Evolutionary conservation across 1,284 basidiomycete genomes (phyloP).

Genomic region (Puccinia coronata): DNA sequence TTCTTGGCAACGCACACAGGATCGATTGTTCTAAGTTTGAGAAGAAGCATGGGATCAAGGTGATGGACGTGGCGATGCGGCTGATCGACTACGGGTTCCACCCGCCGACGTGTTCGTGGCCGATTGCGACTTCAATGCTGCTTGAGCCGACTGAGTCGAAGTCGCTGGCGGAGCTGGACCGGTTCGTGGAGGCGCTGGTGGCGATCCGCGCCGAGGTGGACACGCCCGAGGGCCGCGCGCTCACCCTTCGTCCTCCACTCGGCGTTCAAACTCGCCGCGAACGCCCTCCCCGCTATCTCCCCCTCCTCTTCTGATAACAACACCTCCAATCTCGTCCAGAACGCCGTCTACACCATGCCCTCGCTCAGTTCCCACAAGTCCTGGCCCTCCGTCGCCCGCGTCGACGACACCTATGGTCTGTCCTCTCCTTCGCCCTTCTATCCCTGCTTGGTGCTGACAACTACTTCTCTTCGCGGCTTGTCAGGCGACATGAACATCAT

Average conservation of each 20-base stretch:
- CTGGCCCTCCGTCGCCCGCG: constrained; percentile 84
- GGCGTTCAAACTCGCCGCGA: background rate
- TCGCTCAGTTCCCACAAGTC: constrained; percentile 82
- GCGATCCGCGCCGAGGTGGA: constrained; percentile 87
- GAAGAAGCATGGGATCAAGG: constrained; percentile 80
- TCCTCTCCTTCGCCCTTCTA: background rate
- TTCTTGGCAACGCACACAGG: background rate
- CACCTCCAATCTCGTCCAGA: constrained; percentile 63
- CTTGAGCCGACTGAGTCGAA: constrained; percentile 96
- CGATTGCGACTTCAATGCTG: constrained; percentile 82
- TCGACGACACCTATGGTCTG: constrained; percentile 70
- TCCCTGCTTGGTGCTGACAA: background rate
- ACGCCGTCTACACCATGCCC: constrained; percentile 78
- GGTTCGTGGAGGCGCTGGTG: constrained; percentile 97
- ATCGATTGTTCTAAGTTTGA: constrained; percentile 95
- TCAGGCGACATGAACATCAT: constrained; percentile 49
- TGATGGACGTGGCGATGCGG: constrained; percentile 93
- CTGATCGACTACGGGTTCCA: constrained; percentile 80
- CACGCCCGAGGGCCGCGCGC: background rate
- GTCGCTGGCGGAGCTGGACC: constrained; percentile 82
- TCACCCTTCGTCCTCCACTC: constrained; percentile 5
- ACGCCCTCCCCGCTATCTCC: background rate
- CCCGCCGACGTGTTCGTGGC: constrained; percentile 90
- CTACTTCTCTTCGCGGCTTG: background rate
- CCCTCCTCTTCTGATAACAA: constrained; percentile 67